Conservation (phyloP, 2,329 filamentous ascomycete genomes). For the Calonectria crousiana region DNA sequence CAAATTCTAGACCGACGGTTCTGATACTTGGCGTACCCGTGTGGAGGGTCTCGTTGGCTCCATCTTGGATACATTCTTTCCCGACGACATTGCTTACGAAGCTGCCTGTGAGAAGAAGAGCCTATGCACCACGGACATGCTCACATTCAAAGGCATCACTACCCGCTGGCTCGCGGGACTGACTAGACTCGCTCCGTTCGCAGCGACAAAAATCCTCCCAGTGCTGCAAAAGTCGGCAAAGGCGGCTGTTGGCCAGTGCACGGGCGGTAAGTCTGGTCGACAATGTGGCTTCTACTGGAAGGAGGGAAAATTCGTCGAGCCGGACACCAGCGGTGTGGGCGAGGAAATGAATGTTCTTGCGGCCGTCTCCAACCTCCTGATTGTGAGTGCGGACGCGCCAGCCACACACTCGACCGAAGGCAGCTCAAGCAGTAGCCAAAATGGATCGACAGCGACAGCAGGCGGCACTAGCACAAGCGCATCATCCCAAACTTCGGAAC, state of each 20-base stretch:
- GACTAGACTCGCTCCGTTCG: neutral
- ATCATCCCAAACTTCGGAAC: neutral
- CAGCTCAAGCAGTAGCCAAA: neutral
- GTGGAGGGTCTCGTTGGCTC: neutral
- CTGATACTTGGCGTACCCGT: neutral
- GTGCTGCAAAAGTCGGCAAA: neutral
- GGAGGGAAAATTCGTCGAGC: neutral
- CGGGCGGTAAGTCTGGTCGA: neutral
- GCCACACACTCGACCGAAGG: neutral
- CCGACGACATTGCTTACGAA: neutral
- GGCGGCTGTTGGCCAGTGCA: neutral
- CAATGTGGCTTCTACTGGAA: neutral
- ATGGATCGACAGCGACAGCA: neutral
- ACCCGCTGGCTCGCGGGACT: neutral
- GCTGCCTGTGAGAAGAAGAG: neutral
- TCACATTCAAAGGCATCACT: neutral
- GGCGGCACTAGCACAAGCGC: neutral
- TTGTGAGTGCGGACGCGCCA: neutral
- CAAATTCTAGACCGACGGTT: neutral
- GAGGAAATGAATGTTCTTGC: conserved; percentile 7
- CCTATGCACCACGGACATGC: neutral
- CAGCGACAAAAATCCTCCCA: neutral
- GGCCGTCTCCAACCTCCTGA: conserved; percentile 2
- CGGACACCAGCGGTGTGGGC: neutral
- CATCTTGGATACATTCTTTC: neutral